Conservation (phyloP, 2,329 filamentous ascomycete species). For the Sarocladiaceae sp. region DNA sequence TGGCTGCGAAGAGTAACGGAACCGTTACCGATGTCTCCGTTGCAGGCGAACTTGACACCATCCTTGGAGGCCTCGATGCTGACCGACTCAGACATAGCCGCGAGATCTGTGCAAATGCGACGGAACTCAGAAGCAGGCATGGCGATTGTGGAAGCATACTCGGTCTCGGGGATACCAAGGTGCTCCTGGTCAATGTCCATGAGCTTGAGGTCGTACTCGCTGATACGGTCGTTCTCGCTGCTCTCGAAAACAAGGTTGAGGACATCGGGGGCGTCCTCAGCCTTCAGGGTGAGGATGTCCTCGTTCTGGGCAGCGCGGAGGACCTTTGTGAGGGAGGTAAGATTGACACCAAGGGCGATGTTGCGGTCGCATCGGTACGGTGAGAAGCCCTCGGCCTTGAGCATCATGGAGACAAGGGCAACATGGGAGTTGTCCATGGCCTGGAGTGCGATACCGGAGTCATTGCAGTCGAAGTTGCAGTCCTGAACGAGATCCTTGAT, state of each 20-base stretch:
- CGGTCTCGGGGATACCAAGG: conserved; percentile 97
- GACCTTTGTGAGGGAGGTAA: conserved; percentile 94
- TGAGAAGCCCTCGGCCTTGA: conserved; percentile 90
- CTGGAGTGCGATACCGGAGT: conserved; percentile 95
- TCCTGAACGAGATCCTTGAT: conserved; percentile 99
- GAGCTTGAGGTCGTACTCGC: conserved; percentile 99
- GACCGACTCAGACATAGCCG: conserved; percentile 95
- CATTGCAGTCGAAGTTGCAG: conserved; percentile 99
- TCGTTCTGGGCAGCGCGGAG: conserved; percentile 91
- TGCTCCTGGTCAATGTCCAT: conserved; percentile 99
- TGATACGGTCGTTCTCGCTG: conserved; percentile 80
- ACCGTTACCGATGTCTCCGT: conserved; percentile 93
- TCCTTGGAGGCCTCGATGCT: conserved; percentile 96
- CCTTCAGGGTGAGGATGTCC: conserved; percentile 94
- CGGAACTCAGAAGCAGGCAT: conserved; percentile 91
- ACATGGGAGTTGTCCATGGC: conserved; percentile 99
- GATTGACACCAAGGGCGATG: conserved; percentile 95
- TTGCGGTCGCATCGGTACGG: conserved; percentile 99
- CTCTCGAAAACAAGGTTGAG: conserved; percentile 96
- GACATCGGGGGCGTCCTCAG: conserved; percentile 92
- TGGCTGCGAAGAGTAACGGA: conserved; percentile 87
- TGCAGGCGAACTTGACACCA: conserved; percentile 90
- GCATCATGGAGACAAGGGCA: conserved; percentile 97
- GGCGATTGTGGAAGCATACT: conserved; percentile 85
- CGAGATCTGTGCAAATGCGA: conserved; percentile 89